A percentile compares a stretch with the other conserved stretches of the same genome.
phyloP scores from a whole-genome alignment of 1,139 yeast genomes.

The Suhomyces guaymorum region DNA sequence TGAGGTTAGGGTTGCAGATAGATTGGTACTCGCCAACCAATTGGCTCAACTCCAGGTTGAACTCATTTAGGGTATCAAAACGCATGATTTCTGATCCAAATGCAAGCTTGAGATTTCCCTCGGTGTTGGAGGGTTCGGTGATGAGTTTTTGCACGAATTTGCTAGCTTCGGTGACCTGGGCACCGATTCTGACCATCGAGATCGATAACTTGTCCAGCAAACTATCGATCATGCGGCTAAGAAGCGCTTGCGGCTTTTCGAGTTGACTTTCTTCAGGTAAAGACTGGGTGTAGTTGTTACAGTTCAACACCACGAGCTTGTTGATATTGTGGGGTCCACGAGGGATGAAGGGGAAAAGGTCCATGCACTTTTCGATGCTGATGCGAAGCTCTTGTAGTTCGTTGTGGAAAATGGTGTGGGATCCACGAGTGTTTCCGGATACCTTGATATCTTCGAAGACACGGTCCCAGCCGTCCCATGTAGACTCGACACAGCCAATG shows the following conservation, averaged over 20 bases:
- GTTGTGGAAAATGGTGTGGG: constrained; percentile 17
- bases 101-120: constrained; percentile 8
- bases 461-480: constrained; percentile 61
- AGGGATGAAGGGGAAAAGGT: constrained; percentile 33
- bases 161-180: constrained; percentile 19
- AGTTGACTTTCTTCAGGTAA: constrained; percentile 10
- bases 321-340: constrained; percentile 22
- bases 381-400: constrained; percentile 28
- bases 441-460: constrained; percentile 45
- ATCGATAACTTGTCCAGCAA: constrained; percentile 23
- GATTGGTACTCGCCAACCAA: constrained; percentile 20
- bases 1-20: constrained; percentile 23
- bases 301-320: constrained; percentile 30
- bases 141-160: constrained; percentile 20
- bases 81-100: constrained; percentile 25
- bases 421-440: constrained; percentile 22
- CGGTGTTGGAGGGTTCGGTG: constrained; percentile 8
- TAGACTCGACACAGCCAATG: constrained; percentile 52
- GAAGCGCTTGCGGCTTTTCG: constrained; percentile 7
- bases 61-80: constrained; percentile 21
- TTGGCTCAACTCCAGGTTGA: constrained; percentile 18
- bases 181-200: constrained; percentile 29
- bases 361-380: constrained; percentile 32
- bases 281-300: constrained; percentile 19
- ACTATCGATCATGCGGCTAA: constrained; percentile 14